Conservation (phyloP, 495 filamentous ascomycete genomes). For the Talaromyces stipitatus region DNA sequence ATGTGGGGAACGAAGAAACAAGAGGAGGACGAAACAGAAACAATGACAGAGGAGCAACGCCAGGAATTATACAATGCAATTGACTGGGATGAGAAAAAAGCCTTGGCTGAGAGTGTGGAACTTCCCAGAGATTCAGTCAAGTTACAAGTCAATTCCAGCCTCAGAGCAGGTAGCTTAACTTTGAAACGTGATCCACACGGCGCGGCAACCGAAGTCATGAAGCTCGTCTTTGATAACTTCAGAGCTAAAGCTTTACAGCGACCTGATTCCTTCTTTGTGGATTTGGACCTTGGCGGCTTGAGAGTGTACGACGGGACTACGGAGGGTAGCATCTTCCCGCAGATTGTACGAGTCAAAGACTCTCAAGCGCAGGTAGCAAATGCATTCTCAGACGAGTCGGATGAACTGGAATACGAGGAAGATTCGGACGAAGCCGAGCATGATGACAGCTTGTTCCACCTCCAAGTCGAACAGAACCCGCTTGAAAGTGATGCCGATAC, state of each 20-base stretch:
- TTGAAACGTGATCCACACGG: constrained; percentile 82
- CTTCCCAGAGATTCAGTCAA: constrained; percentile 85
- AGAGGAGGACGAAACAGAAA: constrained; percentile 59
- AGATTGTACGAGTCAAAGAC: constrained; percentile 93
- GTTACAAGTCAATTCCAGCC: constrained; percentile 79
- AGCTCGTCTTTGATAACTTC: constrained; percentile 89
- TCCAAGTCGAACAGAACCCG: constrained; percentile 90
- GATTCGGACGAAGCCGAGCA: constrained; percentile 45
- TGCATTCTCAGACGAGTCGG: constrained; percentile 21
- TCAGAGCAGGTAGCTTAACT: constrained; percentile 90
- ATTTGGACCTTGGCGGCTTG: constrained; percentile 85
- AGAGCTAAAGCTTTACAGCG: constrained; percentile 79
- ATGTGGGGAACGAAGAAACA: constrained; percentile 71
- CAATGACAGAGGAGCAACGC: constrained; percentile 90
- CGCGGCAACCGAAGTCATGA: constrained; percentile 68
- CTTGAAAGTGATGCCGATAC: constrained; percentile 87
- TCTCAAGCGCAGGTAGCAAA: constrained; percentile 47
- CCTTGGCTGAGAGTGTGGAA: constrained; percentile 78
- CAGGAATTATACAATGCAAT: constrained; percentile 97
- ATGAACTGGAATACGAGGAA: constrained; percentile 49
- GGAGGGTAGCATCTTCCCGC: constrained; percentile 76
- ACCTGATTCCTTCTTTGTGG: constrained; percentile 79
- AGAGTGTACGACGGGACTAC: constrained; percentile 95
- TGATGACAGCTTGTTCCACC: constrained; percentile 78
- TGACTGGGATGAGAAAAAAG: constrained; percentile 95